Evolutionary conservation across 768 basidiomycete genomes (phyloP).

Genomic region (Tulasnella sp.): DNA sequence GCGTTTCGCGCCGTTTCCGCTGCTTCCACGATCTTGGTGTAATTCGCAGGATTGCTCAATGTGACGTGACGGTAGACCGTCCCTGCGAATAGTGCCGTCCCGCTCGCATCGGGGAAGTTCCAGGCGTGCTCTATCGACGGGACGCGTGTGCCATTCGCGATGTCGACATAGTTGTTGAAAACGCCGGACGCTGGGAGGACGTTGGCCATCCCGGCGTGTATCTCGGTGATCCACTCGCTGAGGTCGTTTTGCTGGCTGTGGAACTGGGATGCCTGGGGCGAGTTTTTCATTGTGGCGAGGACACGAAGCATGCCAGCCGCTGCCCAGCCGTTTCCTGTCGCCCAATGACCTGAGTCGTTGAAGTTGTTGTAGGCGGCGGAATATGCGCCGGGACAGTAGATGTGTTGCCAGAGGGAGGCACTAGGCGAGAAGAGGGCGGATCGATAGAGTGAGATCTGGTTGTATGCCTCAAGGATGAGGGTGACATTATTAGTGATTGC

Average conservation of each 20-base stretch:
- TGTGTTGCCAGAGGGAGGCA: slow-evolving; percentile 24
- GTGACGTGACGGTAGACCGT: slow-evolving; percentile 22
- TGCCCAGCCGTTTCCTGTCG: slow-evolving; percentile 28
- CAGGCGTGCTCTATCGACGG: slow-evolving; percentile 47
- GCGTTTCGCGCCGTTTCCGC: background rate
- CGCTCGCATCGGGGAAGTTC: slow-evolving; percentile 19
- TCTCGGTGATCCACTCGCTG: slow-evolving; percentile 22
- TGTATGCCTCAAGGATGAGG: slow-evolving; percentile 20
- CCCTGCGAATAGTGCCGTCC: slow-evolving; percentile 24
- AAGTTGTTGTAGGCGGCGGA: slow-evolving; percentile 35
- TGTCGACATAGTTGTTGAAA: slow-evolving; percentile 23
- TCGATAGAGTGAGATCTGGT: slow-evolving; percentile 25
- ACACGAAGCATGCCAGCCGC: slow-evolving; percentile 25
- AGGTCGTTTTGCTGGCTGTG: slow-evolving; percentile 19
- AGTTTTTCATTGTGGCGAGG: slow-evolving; percentile 23
- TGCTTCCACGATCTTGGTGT: background rate
- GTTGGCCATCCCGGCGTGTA: slow-evolving; percentile 17
- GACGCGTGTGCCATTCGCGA: slow-evolving; percentile 29
- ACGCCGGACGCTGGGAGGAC: slow-evolving; percentile 17
- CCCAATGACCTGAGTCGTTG: slow-evolving; percentile 22
- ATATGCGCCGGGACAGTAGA: slow-evolving; percentile 17
- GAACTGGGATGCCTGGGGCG: slow-evolving; percentile 15
- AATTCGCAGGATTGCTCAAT: background rate
- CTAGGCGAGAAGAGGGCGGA: slow-evolving; percentile 15
- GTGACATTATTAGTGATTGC: slow-evolving; percentile 13